A percentile compares a stretch with the other conserved stretches of the same genome.
Conservation (phyloP, 495 filamentous ascomycete genomes). For the Aspergillus incahuasiensis region DNA sequence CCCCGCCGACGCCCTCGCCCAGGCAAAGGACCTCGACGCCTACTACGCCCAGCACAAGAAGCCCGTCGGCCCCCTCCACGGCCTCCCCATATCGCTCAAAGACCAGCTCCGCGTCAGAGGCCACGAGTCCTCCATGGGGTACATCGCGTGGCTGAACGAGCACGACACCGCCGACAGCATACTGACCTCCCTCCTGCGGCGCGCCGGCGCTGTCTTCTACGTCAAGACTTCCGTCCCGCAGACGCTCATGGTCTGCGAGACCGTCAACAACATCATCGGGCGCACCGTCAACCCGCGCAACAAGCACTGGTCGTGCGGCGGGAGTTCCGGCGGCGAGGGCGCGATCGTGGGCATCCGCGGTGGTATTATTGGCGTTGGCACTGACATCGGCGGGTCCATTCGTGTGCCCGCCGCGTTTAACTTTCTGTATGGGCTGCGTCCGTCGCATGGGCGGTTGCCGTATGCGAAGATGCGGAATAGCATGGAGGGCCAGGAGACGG, state of each 20-base stretch:
- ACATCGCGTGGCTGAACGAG: conserved; percentile 23
- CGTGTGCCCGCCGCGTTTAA: neutral
- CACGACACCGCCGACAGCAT: conserved; percentile 2
- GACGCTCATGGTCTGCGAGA: neutral
- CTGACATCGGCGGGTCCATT: conserved; percentile 5
- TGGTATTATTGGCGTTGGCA: neutral
- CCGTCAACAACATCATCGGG: neutral
- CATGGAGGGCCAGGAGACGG: conserved; percentile 32
- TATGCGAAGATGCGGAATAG: conserved; percentile 18
- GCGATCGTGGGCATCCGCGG: conserved; percentile 1
- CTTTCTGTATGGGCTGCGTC: neutral
- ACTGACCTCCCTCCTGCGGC: neutral
- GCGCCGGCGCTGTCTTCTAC: neutral
- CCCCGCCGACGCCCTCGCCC: conserved; percentile 48
- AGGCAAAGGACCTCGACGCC: conserved; percentile 53
- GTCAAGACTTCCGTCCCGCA: neutral
- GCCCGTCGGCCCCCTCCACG: conserved; percentile 52
- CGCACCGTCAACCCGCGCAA: neutral
- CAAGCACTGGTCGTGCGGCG: neutral
- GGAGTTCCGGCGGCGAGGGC: neutral
- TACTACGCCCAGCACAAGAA: conserved; percentile 39
- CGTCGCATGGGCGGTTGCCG: neutral
- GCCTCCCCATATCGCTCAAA: conserved; percentile 57
- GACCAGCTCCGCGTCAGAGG: conserved; percentile 61
- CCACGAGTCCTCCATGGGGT: conserved; percentile 37